Conservation (phyloP, 2,329 filamentous ascomycete species). For the Aspergillus sp. region DNA sequence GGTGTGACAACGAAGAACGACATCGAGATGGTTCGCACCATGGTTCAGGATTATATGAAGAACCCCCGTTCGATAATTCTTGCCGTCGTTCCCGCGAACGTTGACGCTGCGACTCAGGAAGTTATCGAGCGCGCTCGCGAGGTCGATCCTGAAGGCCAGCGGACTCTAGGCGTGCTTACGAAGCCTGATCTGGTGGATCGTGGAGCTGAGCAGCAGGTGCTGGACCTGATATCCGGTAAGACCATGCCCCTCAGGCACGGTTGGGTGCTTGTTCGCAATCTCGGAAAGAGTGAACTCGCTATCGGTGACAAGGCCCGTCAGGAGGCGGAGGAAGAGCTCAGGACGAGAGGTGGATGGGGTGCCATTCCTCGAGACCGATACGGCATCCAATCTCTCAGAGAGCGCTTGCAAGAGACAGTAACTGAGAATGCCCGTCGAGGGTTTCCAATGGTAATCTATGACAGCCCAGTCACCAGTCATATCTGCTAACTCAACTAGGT, state of each 20-base stretch:
- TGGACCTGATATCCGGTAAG: slow-evolving; percentile 29
- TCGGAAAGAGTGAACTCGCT: slow-evolving; percentile 28
- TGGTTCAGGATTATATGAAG: slow-evolving; percentile 42
- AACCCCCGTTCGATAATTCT: slow-evolving; percentile 44
- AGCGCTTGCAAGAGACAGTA: slow-evolving; percentile 44
- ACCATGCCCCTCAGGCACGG: slow-evolving; percentile 25
- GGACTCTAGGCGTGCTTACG: slow-evolving; percentile 53
- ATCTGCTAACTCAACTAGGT: slow-evolving; percentile 7
- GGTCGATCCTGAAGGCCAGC: slow-evolving; percentile 34
- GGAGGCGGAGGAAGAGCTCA: slow-evolving; percentile 36
- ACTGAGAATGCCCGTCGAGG: slow-evolving; percentile 44
- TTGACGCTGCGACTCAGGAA: slow-evolving; percentile 48
- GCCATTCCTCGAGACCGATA: slow-evolving; percentile 36
- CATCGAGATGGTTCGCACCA: slow-evolving; percentile 36
- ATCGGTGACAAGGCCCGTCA: slow-evolving; percentile 23
- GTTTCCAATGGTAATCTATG: slow-evolving; percentile 42
- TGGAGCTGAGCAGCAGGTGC: slow-evolving; percentile 27
- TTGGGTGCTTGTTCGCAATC: slow-evolving; percentile 35
- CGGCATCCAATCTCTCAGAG: slow-evolving; percentile 43
- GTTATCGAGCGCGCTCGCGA: slow-evolving; percentile 44
- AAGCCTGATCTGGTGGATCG: slow-evolving; percentile 58
- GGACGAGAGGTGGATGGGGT: slow-evolving; percentile 37
- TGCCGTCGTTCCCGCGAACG: slow-evolving; percentile 44
- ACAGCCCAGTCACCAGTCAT: background rate
- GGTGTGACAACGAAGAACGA: slow-evolving; percentile 39